phyloP scores from a whole-genome alignment of 108 stramenopile genomes.

The Nitzschia putrida region DNA sequence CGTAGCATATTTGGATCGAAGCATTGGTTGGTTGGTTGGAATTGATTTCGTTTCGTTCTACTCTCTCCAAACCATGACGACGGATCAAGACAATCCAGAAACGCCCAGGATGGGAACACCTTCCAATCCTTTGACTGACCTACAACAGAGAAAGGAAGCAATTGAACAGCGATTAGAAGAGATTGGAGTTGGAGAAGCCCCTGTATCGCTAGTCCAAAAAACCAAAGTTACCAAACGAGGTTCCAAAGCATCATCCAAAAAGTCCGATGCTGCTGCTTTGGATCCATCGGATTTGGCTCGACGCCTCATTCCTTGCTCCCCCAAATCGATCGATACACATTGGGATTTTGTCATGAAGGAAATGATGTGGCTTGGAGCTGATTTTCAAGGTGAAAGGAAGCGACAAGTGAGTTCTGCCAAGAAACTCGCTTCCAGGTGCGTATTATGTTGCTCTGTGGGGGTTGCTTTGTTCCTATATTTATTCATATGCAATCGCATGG shows the following conservation, averaged over 20 bases:
- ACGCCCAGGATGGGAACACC: not conserved
- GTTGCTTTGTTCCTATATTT: not conserved
- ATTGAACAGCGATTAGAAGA: slow-evolving; percentile 27
- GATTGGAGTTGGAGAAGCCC: slow-evolving; percentile 2
- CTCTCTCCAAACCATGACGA: too few species aligned
- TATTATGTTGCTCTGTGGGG: not conserved
- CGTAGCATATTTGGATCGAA: too few species aligned
- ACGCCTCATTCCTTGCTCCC: slow-evolving; percentile 18
- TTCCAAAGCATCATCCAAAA: not conserved
- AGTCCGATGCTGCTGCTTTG: slow-evolving; percentile 1
- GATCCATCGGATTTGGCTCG: not conserved
- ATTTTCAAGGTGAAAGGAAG: slow-evolving; percentile 81
- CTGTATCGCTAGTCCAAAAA: not conserved
- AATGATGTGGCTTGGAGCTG: slow-evolving; percentile 73
- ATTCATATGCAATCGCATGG: not conserved
- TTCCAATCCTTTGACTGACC: slow-evolving; percentile 1
- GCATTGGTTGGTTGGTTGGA: too few species aligned
- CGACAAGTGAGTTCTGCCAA: slow-evolving; percentile 65
- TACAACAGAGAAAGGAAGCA: slow-evolving; percentile 15
- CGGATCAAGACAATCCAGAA: not conserved
- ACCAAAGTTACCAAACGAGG: not conserved
- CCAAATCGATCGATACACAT: slow-evolving; percentile 64
- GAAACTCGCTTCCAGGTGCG: slow-evolving; percentile 42
- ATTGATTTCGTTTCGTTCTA: too few species aligned
- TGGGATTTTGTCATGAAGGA: slow-evolving; percentile 82